phyloP scores from a whole-genome alignment of 2,329 filamentous ascomycete genomes.

The Nemania sp. region DNA sequence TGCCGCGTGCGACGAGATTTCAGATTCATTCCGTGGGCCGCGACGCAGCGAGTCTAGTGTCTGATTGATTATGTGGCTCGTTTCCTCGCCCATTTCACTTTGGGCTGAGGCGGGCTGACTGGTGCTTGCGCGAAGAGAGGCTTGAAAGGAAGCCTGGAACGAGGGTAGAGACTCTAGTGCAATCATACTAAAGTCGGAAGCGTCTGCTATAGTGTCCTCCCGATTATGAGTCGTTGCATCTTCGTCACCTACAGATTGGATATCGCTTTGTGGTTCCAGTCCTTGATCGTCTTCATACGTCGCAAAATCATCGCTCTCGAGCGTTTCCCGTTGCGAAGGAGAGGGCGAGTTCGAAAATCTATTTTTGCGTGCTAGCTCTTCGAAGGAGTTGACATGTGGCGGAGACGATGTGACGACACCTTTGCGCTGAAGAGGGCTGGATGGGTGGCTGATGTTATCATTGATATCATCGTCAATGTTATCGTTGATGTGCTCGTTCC shows the following conservation, averaged over 20 bases:
- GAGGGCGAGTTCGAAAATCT: conserved; percentile 20
- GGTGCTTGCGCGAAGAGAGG: conserved; percentile 47
- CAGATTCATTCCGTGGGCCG: conserved; percentile 35
- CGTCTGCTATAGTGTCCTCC: conserved; percentile 49
- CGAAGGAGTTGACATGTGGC: conserved; percentile 6
- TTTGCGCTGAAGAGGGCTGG: conserved; percentile 15
- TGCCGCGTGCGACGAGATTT: conserved; percentile 12
- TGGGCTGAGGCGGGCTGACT: conserved; percentile 41
- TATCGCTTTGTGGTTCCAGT: conserved; percentile 36
- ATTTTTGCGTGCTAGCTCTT: conserved; percentile 3
- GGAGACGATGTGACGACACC: conserved; percentile 22
- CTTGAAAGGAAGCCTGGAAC: conserved; percentile 42
- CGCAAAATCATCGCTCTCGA: conserved; percentile 25
- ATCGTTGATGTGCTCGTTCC: conserved; percentile 9
- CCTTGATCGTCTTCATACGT: conserved; percentile 31
- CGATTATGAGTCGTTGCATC: conserved; percentile 28
- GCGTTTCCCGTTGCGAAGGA: conserved; percentile 24
- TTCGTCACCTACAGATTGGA: conserved; percentile 31
- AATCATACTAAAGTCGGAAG: conserved; percentile 62
- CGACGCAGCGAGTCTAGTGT: conserved; percentile 55
- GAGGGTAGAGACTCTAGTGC: conserved; percentile 58
- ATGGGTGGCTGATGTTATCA: conserved; percentile 2
- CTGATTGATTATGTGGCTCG: conserved; percentile 59
- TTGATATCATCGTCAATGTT: conserved; percentile 10
- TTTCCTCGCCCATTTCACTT: conserved; percentile 58